Evolutionary conservation across 805 yeast genomes (phyloP).

Genomic region (Metschnikowia bowlesiae): DNA sequence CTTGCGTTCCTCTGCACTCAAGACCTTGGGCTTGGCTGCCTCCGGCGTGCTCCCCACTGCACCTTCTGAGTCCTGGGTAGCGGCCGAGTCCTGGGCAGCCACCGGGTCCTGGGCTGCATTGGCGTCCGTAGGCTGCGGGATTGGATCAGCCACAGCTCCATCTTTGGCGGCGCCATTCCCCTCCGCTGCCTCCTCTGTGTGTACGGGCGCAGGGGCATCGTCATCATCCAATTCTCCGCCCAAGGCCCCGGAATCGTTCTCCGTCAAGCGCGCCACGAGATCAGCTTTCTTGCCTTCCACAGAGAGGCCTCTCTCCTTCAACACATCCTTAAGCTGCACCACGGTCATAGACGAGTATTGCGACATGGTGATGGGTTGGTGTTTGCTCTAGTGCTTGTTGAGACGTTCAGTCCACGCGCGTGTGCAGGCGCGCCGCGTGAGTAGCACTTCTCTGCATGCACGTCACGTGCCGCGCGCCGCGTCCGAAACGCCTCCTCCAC

Average conservation of each 20-base stretch:
- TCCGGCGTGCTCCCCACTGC: not conserved
- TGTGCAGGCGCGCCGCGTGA: not conserved
- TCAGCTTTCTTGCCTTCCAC: constrained; percentile 80
- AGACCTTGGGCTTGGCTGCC: constrained; percentile 34
- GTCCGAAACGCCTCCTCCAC: not conserved
- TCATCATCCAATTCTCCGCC: constrained; percentile 4
- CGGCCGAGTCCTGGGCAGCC: too few relatives aligned
- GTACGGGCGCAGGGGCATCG: not conserved
- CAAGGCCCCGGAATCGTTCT: constrained; percentile 38
- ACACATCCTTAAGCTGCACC: constrained; percentile 74
- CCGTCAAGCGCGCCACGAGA: constrained; percentile 59
- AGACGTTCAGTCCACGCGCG: not conserved
- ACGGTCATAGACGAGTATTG: constrained; percentile 68
- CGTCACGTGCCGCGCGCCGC: not conserved
- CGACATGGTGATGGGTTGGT: constrained; percentile 32
- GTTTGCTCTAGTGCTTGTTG: not conserved
- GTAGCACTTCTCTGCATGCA: not conserved
- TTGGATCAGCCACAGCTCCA: not conserved
- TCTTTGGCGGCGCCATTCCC: not conserved
- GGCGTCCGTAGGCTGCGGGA: too few relatives aligned
- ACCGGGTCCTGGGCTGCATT: too few relatives aligned
- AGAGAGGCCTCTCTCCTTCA: constrained; percentile 64
- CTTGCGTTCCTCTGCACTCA: constrained; percentile 68
- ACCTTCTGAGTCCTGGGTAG: not conserved
- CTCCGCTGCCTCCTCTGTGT: not conserved